phyloP scores from a whole-genome alignment of 2,329 filamentous ascomycete genomes.

The Aureobasidium sp. region DNA sequence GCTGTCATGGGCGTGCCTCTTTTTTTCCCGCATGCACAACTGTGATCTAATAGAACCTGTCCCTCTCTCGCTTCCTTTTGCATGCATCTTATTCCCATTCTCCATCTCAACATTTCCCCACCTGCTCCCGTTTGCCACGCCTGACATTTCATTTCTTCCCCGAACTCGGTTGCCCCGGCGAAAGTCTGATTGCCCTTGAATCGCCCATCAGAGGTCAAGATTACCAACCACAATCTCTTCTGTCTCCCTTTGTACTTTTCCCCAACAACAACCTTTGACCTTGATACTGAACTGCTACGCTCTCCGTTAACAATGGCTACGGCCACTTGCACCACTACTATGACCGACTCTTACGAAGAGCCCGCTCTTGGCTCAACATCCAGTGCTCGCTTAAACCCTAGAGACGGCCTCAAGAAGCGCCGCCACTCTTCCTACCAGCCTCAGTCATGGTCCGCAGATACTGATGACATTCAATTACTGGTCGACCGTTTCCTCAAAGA shows the following conservation, averaged over 20 bases:
- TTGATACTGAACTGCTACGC: background rate
- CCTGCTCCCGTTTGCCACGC: slow-evolving; percentile 4
- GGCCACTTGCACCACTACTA: slow-evolving; percentile 19
- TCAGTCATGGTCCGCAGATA: slow-evolving; percentile 37
- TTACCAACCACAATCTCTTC: slow-evolving; percentile 3
- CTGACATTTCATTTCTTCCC: slow-evolving; percentile 3
- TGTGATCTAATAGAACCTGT: background rate
- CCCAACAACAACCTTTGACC: background rate
- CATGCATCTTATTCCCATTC: background rate
- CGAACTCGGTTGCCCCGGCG: slow-evolving; percentile 9
- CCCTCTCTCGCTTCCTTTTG: background rate
- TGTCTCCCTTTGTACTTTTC: background rate
- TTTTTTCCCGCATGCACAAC: background rate
- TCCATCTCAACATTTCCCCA: background rate
- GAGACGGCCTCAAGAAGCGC: slow-evolving; percentile 29
- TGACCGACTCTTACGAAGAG: slow-evolving; percentile 36
- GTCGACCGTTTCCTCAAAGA: slow-evolving; percentile 77
- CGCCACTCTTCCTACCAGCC: slow-evolving; percentile 42
- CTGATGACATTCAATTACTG: slow-evolving; percentile 41
- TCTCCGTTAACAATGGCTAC: slow-evolving; percentile 16
- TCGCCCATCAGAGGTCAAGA: background rate
- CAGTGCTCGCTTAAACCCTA: slow-evolving; percentile 28
- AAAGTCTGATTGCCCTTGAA: slow-evolving; percentile 11
- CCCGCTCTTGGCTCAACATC: slow-evolving; percentile 34
- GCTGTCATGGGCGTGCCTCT: background rate